phyloP scores from a whole-genome alignment of 139 green algal genomes.

The Chlamydomonas sphaeroides region DNA sequence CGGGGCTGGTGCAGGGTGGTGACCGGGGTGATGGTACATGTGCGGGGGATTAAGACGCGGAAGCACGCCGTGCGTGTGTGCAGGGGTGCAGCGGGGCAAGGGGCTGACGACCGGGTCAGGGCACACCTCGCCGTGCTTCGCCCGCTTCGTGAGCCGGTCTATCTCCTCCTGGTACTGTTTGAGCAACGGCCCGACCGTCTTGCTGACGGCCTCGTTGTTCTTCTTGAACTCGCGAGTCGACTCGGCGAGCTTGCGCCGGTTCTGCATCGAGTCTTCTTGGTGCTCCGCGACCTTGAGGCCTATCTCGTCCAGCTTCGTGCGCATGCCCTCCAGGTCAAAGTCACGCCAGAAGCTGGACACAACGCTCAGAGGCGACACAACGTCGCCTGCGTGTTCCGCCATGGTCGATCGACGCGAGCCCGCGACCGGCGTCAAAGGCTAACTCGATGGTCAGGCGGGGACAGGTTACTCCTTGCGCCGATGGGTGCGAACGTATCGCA shows the following conservation, averaged over 20 bases:
- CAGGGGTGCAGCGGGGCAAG: too few relatives aligned
- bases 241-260: constrained; percentile 60
- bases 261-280: constrained; percentile 80
- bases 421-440: too few relatives aligned
- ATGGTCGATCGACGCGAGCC: too few relatives aligned
- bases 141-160: constrained; percentile 75
- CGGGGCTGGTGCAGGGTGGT: too few relatives aligned
- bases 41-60: too few relatives aligned
- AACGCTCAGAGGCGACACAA: constrained; percentile 45
- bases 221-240: constrained; percentile 60
- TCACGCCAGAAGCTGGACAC: constrained; percentile 69
- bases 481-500: too few relatives aligned
- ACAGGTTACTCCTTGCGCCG: too few relatives aligned
- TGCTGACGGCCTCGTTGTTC: constrained; percentile 39
- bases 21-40: too few relatives aligned
- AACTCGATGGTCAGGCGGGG: too few relatives aligned
- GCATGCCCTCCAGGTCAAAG: constrained; percentile 85
- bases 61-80: too few relatives aligned
- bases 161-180: constrained; percentile 95
- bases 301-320: constrained; percentile 83
- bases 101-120: too few relatives aligned
- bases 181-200: constrained; percentile 75
- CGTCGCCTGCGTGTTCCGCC: too few relatives aligned
- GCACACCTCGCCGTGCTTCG: constrained; percentile 66
- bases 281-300: constrained; percentile 84